These are phyloP conservation scores for Eragrostis tef DNA, from an alignment of 202 grass and related monocot genomes.

Conservation along the genomic window DNA sequence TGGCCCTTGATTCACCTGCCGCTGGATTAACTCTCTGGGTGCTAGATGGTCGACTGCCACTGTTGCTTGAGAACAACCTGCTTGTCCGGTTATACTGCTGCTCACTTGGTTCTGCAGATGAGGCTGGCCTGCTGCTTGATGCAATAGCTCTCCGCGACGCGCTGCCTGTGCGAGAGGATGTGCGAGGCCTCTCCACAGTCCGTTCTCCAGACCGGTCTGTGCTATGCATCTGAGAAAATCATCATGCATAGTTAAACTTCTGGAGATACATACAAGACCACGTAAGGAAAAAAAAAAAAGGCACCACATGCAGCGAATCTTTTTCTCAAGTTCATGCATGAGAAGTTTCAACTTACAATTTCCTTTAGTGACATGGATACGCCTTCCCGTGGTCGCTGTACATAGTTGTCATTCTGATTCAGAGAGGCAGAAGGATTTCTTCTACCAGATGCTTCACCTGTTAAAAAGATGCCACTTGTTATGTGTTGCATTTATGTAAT, in stretches of 20 bases:
- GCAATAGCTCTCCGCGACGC: conserved; percentile 68
- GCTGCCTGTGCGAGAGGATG: conserved; percentile 74
- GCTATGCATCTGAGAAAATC: conserved; percentile 62
- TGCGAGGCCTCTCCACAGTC: conserved; percentile 70
- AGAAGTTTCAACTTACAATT: conserved; percentile 60
- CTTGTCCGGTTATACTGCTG: conserved; percentile 64
- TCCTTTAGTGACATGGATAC: conserved; percentile 65
- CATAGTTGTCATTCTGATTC: conserved; percentile 68
- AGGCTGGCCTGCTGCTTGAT: conserved; percentile 69
- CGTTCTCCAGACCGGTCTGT: conserved; percentile 75
- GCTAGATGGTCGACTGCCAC: conserved; percentile 64
- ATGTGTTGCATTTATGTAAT: conserved; percentile 7
- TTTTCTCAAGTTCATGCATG: not conserved
- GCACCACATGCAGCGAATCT: not conserved
- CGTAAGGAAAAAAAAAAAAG: not conserved
- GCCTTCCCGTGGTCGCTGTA: conserved; percentile 47
- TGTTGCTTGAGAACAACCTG: conserved; percentile 65
- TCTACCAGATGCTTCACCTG: conserved; percentile 72
- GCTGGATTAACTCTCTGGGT: conserved; percentile 71
- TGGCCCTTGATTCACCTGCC: conserved; percentile 61
- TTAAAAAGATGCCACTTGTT: conserved; percentile 3
- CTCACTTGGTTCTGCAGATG: conserved; percentile 60
- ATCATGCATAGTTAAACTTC: not conserved
- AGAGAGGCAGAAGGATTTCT: conserved; percentile 64
- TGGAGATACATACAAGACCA: not conserved